phyloP scores from a whole-genome alignment of 73 alveolate genomes.

The Breviolum minutum region DNA sequence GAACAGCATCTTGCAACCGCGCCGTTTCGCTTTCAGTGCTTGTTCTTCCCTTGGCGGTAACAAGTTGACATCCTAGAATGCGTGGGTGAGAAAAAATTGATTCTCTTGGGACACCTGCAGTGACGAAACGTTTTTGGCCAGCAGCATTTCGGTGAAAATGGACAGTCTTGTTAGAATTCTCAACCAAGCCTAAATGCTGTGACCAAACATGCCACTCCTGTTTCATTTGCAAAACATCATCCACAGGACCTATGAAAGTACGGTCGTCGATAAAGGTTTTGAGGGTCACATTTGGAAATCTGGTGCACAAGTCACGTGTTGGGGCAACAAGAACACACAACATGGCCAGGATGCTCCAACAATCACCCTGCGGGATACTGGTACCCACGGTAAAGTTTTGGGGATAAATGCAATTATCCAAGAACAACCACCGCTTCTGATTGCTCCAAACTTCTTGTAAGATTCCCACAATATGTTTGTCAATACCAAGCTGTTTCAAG shows the following conservation, averaged over 20 bases:
- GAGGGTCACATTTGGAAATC: neutral
- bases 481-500: neutral
- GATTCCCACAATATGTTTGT: neutral
- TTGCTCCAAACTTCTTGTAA: neutral
- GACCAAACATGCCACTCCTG: neutral
- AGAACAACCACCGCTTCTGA: neutral
- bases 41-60: neutral
- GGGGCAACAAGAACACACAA: neutral
- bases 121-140: neutral
- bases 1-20: neutral
- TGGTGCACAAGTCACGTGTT: neutral
- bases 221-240: neutral
- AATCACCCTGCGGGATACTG: neutral
- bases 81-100: neutral
- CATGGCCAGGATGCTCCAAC: neutral
- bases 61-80: neutral
- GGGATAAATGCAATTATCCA: neutral
- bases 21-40: neutral
- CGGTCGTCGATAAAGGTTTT: conserved; percentile 9
- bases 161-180: neutral
- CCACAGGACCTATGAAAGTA: neutral
- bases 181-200: neutral
- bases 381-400: neutral
- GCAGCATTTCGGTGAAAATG: neutral
- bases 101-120: neutral